Conservation (phyloP, 2,329 filamentous ascomycete species). For the Dendryphion nanum region DNA sequence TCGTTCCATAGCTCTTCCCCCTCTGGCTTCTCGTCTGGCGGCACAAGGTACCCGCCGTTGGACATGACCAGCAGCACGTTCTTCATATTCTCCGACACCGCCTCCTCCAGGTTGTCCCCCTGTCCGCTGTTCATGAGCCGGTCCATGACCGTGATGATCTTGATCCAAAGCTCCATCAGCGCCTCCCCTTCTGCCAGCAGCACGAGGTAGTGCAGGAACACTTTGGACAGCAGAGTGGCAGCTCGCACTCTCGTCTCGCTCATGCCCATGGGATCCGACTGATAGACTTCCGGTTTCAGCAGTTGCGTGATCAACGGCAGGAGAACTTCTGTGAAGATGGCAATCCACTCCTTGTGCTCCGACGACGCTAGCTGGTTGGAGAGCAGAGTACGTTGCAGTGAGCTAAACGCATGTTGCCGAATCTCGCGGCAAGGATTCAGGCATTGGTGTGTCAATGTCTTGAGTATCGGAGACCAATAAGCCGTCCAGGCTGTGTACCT, state of each 20-base stretch:
- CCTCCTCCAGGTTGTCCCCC: conserved; percentile 87
- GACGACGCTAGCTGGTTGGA: conserved; percentile 80
- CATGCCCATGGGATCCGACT: conserved; percentile 89
- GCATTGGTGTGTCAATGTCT: conserved; percentile 83
- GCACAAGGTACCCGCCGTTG: conserved; percentile 78
- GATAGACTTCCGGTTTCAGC: conserved; percentile 91
- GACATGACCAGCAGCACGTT: conserved; percentile 96
- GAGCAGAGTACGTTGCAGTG: conserved; percentile 79
- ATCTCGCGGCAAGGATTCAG: conserved; percentile 94
- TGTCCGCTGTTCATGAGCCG: conserved; percentile 94
- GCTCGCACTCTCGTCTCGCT: conserved; percentile 90
- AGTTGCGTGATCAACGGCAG: conserved; percentile 87
- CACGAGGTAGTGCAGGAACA: conserved; percentile 91
- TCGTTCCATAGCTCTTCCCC: conserved; percentile 60
- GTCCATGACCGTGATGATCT: conserved; percentile 92
- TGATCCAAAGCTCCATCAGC: conserved; percentile 87
- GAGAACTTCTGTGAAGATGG: conserved; percentile 89
- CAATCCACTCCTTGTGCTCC: conserved; percentile 88
- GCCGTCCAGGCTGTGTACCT: conserved; percentile 78
- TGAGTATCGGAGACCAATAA: conserved; percentile 95
- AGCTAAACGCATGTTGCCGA: conserved; percentile 81
- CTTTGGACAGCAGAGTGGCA: conserved; percentile 87
- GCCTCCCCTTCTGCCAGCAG: conserved; percentile 81
- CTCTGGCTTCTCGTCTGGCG: conserved; percentile 56
- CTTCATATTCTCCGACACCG: conserved; percentile 91